Evolutionary conservation across 192 early-diverging fungal genomes (phyloP).

Genomic region (Coemansia sp.): DNA sequence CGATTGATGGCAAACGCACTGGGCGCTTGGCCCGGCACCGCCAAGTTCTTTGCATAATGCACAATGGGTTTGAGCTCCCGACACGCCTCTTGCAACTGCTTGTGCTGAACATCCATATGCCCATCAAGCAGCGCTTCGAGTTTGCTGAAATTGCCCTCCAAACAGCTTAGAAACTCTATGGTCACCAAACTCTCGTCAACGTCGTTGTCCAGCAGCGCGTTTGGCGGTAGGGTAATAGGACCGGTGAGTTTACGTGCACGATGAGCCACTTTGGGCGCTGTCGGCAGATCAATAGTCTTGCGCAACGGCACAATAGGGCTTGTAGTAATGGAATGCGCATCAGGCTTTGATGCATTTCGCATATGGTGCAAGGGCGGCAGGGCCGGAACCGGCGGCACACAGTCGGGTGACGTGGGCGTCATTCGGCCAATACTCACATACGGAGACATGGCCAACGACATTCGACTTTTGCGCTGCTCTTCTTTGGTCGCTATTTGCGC

Average conservation of each 20-base stretch:
- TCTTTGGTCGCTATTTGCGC: slow-evolving; percentile 51
- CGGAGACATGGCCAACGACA: slow-evolving; percentile 35
- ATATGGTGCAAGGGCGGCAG: slow-evolving; percentile 11
- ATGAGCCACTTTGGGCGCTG: neutral
- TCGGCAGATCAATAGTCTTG: slow-evolving; percentile 40
- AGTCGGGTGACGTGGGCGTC: slow-evolving; percentile 15
- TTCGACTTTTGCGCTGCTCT: slow-evolving; percentile 49
- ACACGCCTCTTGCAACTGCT: slow-evolving; percentile 20
- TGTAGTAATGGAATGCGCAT: neutral
- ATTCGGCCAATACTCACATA: slow-evolving; percentile 18
- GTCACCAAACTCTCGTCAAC: slow-evolving; percentile 50
- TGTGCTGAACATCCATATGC: neutral
- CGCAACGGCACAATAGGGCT: slow-evolving; percentile 14
- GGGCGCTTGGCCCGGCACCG: slow-evolving; percentile 18
- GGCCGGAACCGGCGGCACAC: slow-evolving; percentile 17
- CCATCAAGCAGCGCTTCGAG: slow-evolving; percentile 24
- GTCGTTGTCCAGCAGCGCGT: slow-evolving; percentile 45
- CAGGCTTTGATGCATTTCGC: slow-evolving; percentile 14
- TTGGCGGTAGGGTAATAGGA: slow-evolving; percentile 24
- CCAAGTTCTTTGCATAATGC: slow-evolving; percentile 47
- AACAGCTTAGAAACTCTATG: slow-evolving; percentile 47
- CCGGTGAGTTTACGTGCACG: slow-evolving; percentile 5
- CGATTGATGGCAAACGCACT: slow-evolving; percentile 20
- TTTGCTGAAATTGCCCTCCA: slow-evolving; percentile 43
- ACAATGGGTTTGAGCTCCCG: slow-evolving; percentile 53